Percentiles rank a stretch among this genome's conserved stretches.
Conservation (phyloP, 495 filamentous ascomycete species). For the Tetracladium setigerum region DNA sequence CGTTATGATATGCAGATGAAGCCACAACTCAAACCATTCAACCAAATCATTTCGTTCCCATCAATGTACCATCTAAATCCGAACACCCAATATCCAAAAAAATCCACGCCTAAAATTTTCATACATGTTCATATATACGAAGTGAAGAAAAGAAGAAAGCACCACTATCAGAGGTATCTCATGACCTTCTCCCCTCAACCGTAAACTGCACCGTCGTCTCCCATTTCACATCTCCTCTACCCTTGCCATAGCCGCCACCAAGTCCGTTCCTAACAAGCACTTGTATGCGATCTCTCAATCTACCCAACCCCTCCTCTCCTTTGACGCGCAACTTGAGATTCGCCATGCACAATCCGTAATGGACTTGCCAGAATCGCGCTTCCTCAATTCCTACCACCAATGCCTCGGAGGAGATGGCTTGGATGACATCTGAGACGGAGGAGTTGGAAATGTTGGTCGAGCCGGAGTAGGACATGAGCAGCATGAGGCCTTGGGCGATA, state of each 20-base stretch:
- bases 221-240: slow-evolving; percentile 65
- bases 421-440: slow-evolving; percentile 67
- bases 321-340: slow-evolving; percentile 74
- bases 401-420: slow-evolving; percentile 75
- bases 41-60: too few species aligned
- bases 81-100: too few species aligned
- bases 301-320: slow-evolving; percentile 50
- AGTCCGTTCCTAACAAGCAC: slow-evolving; percentile 78
- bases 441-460: background rate
- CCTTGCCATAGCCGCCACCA: slow-evolving; percentile 78
- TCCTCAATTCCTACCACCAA: slow-evolving; percentile 73
- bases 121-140: too few species aligned
- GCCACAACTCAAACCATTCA: too few species aligned
- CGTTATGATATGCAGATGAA: too few species aligned
- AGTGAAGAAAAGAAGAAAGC: too few species aligned
- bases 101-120: too few species aligned
- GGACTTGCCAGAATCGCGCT: slow-evolving; percentile 95
- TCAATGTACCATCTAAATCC: too few species aligned
- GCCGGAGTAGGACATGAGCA: slow-evolving; percentile 81
- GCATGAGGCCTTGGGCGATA: slow-evolving; percentile 79
- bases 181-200: slow-evolving; percentile 3
- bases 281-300: slow-evolving; percentile 64
- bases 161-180: too few species aligned
- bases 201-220: slow-evolving; percentile 54
- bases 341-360: slow-evolving; percentile 94